phyloP scores from a whole-genome alignment of 1,284 basidiomycete species.

The Pholiota adiposa region DNA sequence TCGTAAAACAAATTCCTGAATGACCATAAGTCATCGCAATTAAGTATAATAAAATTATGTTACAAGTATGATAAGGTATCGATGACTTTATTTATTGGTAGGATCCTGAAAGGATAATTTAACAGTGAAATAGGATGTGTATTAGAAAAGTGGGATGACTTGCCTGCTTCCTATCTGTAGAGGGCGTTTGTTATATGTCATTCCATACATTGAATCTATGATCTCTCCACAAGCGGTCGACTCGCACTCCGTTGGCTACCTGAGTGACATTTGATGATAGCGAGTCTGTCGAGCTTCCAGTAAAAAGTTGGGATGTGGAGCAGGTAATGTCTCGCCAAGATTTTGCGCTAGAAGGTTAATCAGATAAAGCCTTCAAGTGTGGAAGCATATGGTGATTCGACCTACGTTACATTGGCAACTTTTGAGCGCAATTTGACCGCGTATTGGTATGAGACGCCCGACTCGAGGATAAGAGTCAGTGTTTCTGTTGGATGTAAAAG shows the following conservation, averaged over 20 bases:
- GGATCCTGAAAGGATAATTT: background rate
- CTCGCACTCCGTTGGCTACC: conserved; percentile 56
- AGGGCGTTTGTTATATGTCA: conserved; percentile 31
- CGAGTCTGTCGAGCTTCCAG: conserved; percentile 35
- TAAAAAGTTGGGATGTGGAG: conserved; percentile 62
- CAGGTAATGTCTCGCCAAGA: conserved; percentile 70
- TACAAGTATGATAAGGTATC: conserved; percentile 13
- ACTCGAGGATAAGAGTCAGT: conserved; percentile 67
- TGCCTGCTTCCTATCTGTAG: background rate
- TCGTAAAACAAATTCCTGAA: too few relatives aligned
- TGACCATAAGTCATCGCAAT: too few relatives aligned
- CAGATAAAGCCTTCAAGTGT: conserved; percentile 1
- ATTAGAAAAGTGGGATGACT: background rate
- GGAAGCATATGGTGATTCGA: conserved; percentile 24
- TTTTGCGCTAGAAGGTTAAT: conserved; percentile 49
- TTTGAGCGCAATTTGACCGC: conserved; percentile 66
- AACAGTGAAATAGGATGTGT: too few relatives aligned
- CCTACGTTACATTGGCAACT: conserved; percentile 73
- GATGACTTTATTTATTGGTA: background rate
- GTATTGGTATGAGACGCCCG: conserved; percentile 69
- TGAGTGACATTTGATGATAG: conserved; percentile 33
- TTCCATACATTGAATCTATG: conserved; percentile 65
- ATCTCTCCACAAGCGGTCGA: conserved; percentile 70
- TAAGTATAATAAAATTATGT: conserved; percentile 20
- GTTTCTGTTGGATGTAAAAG: conserved; percentile 66